Base-by-base conservation (phyloP, 2,329 filamentous ascomycete genomes). In the Colletotrichum coccodes region DNA sequence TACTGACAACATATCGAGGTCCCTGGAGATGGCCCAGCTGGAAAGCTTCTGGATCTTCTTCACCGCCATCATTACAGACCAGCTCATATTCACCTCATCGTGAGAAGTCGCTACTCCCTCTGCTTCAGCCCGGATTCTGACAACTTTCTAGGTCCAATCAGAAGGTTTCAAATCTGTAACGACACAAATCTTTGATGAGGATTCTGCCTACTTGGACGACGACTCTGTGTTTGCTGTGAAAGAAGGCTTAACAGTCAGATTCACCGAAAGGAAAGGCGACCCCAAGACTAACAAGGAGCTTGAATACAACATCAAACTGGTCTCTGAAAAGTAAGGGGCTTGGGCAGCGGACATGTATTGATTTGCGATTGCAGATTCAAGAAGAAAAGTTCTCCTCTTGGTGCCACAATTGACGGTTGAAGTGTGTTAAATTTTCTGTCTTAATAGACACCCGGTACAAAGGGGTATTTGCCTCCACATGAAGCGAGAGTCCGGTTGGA, bases 141-240 rank as follows among this genome's bases (percentile, higher is more conserved):
- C 11, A n/a, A 14, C 0, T 9, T 7, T 4, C 3, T 21, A 68
- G 65, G 78, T 83, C 56, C 83, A 85, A 32, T 83, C 84, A 14
- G 83, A 86, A 2, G 87, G 86, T 8, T 90, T 91, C 82, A 91
- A 89, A 74, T 84, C 90, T 0, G 85, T 97, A 54, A 92, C 91
- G 0, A 87, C 85, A 1, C 93, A 96, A 78, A 90, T 96, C 63
- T 95, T 94, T 76, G 92, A 94, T 77, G 82, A 84, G 65, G 84
- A 88, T 70, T 89, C 90, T 78, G 84, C 87, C 70, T 90, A 92
- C 73, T 82, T 93, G 26, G 73, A 73, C 6, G 80, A 83, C 49
- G 86, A 89, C 71, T 80, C 82, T 6, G 86, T 87, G 9, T 89
- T 87, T 67, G 86, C 86, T 0, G 85, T 87, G 63, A 88, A 88